Conservation (phyloP, 2,329 filamentous ascomycete genomes). For the Fusarium drepaniforme region DNA sequence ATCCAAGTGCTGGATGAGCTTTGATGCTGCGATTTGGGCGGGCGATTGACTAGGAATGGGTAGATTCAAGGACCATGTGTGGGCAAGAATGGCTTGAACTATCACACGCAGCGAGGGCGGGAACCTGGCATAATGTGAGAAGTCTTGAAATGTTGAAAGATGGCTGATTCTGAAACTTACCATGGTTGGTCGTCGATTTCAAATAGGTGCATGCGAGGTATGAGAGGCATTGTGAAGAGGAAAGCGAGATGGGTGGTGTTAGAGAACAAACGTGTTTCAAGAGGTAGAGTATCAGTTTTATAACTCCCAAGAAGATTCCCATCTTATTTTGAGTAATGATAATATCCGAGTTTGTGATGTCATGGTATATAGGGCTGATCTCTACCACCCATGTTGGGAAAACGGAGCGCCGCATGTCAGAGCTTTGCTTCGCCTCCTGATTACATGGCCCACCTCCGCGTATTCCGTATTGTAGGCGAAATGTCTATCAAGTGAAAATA, state of each 20-base stretch:
- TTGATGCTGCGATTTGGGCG: not conserved
- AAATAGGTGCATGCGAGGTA: not conserved
- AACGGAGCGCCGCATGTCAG: not conserved
- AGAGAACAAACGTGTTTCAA: not conserved
- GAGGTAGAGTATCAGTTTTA: not conserved
- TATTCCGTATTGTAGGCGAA: not conserved
- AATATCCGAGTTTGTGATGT: not conserved
- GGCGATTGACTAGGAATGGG: not conserved
- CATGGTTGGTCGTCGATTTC: not conserved
- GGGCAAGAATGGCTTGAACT: not conserved
- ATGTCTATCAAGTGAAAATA: not conserved
- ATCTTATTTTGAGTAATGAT: too few relatives aligned
- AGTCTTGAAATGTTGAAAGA: fast-evolving
- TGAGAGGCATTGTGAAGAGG: not conserved
- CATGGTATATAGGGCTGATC: not conserved
- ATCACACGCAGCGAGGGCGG: not conserved
- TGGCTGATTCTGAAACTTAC: not conserved
- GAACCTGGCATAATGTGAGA: not conserved
- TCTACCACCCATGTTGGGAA: not conserved
- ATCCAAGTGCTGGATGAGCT: not conserved
- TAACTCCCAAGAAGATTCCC: not conserved
- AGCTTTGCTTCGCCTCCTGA: not conserved
- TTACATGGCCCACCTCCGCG: not conserved
- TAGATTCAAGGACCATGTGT: not conserved
- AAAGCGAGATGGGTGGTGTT: not conserved